Evolutionary conservation across 768 basidiomycete genomes (phyloP), one percentile per base, ranked within the genome.

Genomic region (Coprinopsis sp.): DNA sequence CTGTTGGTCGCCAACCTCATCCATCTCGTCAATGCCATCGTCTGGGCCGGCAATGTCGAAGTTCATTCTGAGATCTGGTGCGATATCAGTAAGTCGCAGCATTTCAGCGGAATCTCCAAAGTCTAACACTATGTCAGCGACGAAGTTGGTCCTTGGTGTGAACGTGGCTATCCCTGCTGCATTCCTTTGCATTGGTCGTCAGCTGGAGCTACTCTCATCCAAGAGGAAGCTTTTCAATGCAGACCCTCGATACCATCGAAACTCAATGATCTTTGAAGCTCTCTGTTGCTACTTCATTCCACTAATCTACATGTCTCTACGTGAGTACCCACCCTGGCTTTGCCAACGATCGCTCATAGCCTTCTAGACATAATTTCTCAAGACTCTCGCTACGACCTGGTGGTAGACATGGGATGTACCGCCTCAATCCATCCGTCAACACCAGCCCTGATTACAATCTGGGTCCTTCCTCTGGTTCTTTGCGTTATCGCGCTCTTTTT

Each of bases 331-430:
- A 11, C 10, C 7, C 6, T 13, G 45, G 10, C 21, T 18, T 11
- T 12, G 23, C 27, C 33, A 44, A 6, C 44, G 12, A 29, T 53
- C 29, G 19, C 24, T 37, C 44, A 40, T 43, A 16, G 18, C 43
- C 21, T 19, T 21, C 16, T 47, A 86, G 84, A 81, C 55, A 65
- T 69, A 44, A 56, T 83, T 39, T 70, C 73, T 22, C 81, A 84
- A 57, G 77, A 78, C 46, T 76, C 78, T 59, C 74, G 84, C 45
- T 87, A 79, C 66, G 73, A 81, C 57, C 72, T 87, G 47, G 62
- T 72, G 18, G 67, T 77, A 59, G 73, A 79, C 46, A 63, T 76
- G 36, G 84, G 84, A 0, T 84, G 82, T 54, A 59, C 61, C 13
- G 72, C 73, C 8, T 68, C 73, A 2, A 67, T 72, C 21, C 72